phyloP scores from a whole-genome alignment of 805 yeast genomes.

The Lachancea fermentati region DNA sequence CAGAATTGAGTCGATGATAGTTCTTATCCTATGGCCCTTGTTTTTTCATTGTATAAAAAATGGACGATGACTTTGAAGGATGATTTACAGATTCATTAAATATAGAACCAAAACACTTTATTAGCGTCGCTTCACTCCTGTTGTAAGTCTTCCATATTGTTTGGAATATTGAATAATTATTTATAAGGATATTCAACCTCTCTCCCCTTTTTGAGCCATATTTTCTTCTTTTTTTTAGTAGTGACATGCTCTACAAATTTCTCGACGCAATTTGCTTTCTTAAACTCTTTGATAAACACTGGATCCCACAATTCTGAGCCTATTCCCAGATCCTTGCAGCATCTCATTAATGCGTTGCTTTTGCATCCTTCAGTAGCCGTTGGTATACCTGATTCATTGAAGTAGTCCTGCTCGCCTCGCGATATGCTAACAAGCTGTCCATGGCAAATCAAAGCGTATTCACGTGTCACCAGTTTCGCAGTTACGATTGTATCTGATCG shows the following conservation, averaged over 20 bases:
- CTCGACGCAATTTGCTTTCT: slow-evolving; percentile 64
- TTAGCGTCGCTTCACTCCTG: too few relatives aligned
- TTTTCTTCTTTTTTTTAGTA: slow-evolving; percentile 79
- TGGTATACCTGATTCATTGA: slow-evolving; percentile 77
- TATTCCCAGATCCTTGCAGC: slow-evolving; percentile 94
- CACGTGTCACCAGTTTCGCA: slow-evolving; percentile 72
- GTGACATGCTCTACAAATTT: slow-evolving; percentile 79
- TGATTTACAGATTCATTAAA: too few relatives aligned
- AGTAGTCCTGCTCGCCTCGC: slow-evolving; percentile 93
- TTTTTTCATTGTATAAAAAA: too few relatives aligned
- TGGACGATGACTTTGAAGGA: too few relatives aligned
- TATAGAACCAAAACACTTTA: too few relatives aligned
- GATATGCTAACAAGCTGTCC: slow-evolving; percentile 89
- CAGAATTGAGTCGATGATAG: too few relatives aligned
- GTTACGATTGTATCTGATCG: slow-evolving; percentile 79
- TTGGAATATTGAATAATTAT: too few relatives aligned
- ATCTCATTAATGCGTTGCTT: slow-evolving; percentile 93
- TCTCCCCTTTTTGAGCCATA: slow-evolving; percentile 87
- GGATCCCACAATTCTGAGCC: slow-evolving; percentile 99
- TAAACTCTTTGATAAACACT: slow-evolving; percentile 66
- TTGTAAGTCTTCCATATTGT: too few relatives aligned
- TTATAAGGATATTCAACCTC: slow-evolving; percentile 83
- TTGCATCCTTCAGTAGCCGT: slow-evolving; percentile 98
- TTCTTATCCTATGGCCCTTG: too few relatives aligned
- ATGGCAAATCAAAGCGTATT: slow-evolving; percentile 79